phyloP scores from a whole-genome alignment of 192 early-diverging fungal genomes.

The Geosiphon pyriformis region DNA sequence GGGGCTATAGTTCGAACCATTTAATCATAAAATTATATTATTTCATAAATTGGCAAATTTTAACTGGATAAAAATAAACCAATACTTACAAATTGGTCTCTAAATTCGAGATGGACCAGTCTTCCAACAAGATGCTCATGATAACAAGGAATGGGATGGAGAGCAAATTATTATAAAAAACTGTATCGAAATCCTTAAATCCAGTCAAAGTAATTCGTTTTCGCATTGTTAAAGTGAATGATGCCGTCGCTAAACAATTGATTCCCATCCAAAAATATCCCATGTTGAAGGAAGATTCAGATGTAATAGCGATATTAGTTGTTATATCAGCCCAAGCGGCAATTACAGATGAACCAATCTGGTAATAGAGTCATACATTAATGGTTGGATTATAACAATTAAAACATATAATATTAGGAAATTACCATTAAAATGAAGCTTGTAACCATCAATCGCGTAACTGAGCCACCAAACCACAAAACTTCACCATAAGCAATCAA shows the following conservation, averaged over 20 bases:
- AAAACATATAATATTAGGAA: too few species aligned
- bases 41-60: too few species aligned
- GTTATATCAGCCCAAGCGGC: constrained; percentile 75
- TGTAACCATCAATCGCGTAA: constrained; percentile 75
- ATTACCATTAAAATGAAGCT: constrained; percentile 79
- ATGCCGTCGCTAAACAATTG: constrained; percentile 88
- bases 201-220: constrained; percentile 79
- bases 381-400: too few species aligned
- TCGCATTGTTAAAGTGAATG: constrained; percentile 88
- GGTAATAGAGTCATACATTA: too few species aligned
- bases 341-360: constrained; percentile 80
- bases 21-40: too few species aligned
- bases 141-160: constrained; percentile 74
- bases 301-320: constrained; percentile 7
- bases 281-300: constrained; percentile 27
- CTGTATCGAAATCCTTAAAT: constrained; percentile 98
- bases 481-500: constrained; percentile 92
- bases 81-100: constrained; percentile 51
- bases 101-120: constrained; percentile 59
- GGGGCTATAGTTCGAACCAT: constrained; percentile 26
- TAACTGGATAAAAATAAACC: background rate
- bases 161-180: constrained; percentile 95
- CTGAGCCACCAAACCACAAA: constrained; percentile 71
- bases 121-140: constrained; percentile 63
- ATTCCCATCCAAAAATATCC: constrained; percentile 87